These are phyloP conservation scores for Ramalina intermedia DNA, from an alignment of 495 filamentous ascomycete species.

Conservation along the genomic window DNA sequence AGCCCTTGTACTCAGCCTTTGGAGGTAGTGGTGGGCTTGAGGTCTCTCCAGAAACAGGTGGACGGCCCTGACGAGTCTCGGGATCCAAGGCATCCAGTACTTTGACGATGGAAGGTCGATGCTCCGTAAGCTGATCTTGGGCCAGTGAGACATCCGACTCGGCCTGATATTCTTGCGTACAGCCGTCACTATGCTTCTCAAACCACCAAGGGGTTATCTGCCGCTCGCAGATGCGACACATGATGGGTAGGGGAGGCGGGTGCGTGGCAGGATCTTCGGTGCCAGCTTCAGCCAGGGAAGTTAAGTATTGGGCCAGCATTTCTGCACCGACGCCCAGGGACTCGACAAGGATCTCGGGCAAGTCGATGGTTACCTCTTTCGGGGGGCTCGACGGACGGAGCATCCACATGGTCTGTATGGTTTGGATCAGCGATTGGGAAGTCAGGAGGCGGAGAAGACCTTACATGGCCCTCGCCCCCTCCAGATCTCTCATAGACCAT, in stretches of 20 bases:
- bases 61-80: constrained; percentile 62
- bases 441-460: constrained; percentile 19
- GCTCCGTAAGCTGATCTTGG: constrained; percentile 85
- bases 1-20: constrained; percentile 73
- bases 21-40: constrained; percentile 33
- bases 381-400: constrained; percentile 81
- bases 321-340: constrained; percentile 89
- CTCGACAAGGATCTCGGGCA: constrained; percentile 82
- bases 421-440: neutral
- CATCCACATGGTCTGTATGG: constrained; percentile 93
- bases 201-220: constrained; percentile 99
- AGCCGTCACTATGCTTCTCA: constrained; percentile 94
- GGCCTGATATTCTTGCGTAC: constrained; percentile 85
- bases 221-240: constrained; percentile 94
- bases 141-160: constrained; percentile 95
- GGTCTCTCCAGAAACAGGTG: constrained; percentile 44
- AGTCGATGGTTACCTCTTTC: constrained; percentile 85
- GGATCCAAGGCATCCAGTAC: constrained; percentile 64
- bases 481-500: constrained; percentile 89
- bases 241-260: constrained; percentile 74
- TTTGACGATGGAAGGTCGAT: constrained; percentile 89
- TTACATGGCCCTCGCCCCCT: constrained; percentile 78
- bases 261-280: constrained; percentile 66
- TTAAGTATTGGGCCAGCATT: constrained; percentile 86
- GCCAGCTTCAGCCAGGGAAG: constrained; percentile 71